Base-by-base conservation (phyloP, 2,329 filamentous ascomycete species). In the Dichotomopilus funicola region DNA sequence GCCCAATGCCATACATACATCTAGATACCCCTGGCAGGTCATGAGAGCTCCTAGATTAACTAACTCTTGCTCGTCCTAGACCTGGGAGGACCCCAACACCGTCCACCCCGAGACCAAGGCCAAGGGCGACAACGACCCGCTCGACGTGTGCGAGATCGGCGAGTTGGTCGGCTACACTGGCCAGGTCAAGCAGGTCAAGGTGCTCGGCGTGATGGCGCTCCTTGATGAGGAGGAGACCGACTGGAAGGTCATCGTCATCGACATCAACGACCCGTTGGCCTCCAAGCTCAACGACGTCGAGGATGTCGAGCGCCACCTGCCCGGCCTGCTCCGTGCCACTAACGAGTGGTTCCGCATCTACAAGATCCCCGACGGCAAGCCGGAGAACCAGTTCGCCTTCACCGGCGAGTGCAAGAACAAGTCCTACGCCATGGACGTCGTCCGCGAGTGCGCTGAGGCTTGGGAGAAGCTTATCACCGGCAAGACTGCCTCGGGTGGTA, bases 301-400 rank as follows among this genome's bases (percentile, higher is more conserved):
- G 83, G 94, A 99, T 72, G 94, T 99, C 66, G 94, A 99, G 84
- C 87, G 92, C 71, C 94, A 97, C 80, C 86, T 99, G 57, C 94
- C 94, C 59, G 94, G 94, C 67, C 89, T 99, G 58, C 83, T 99
- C 73, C 88, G 94, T 66, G 94, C 94, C 71, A 97, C 92, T 72
- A 99, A 99, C 72, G 94, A 99, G 82, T 99, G 94, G 94, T 99
- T 99, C 91, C 91, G 94, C 75, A 99, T 99, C 85, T 99, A 99
- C 88, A 99, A 99, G 84, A 99, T 99, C 77, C 94, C 94, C 72
- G 94, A 99, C 72, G 94, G 94, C 82, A 99, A 99, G 91, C 91
- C 92, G 68, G 94, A 99, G 88, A 99, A 99, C 86, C 94, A 97
- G 80, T 99, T 99, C 72, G 94, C 94, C 69, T 99, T 99, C 82